These are phyloP conservation scores for Nemania serpens DNA, from an alignment of 2,329 filamentous ascomycete genomes.

Conservation along the genomic window DNA sequence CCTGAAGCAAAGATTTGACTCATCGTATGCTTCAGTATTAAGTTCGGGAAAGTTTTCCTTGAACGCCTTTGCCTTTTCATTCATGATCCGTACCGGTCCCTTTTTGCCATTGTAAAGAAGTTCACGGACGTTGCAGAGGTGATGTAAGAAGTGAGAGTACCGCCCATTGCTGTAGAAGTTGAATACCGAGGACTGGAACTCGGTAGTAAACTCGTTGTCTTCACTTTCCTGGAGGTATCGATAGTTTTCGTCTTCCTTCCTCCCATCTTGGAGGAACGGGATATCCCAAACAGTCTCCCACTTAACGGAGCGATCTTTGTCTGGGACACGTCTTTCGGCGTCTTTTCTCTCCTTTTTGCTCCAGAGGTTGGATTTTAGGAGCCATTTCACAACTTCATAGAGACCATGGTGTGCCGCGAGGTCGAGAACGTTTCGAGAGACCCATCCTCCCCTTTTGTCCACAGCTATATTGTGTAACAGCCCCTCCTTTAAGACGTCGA, in stretches of 20 bases:
- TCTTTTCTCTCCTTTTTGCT: not conserved
- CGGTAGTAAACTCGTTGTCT: not conserved
- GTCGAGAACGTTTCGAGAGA: not conserved
- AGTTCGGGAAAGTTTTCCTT: not conserved
- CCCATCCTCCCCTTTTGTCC: not conserved
- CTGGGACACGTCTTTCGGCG: not conserved
- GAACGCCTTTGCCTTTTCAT: not conserved
- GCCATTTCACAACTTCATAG: not conserved
- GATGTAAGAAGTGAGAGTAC: not conserved
- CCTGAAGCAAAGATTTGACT: not conserved
- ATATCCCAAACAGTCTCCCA: not conserved
- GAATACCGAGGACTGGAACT: not conserved
- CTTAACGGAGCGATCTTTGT: not conserved
- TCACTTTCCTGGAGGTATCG: not conserved
- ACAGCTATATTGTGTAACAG: not conserved
- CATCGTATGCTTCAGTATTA: not conserved
- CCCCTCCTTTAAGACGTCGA: not conserved
- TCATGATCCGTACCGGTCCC: not conserved
- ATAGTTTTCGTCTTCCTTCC: not conserved
- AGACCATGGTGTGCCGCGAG: not conserved
- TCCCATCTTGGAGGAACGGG: not conserved
- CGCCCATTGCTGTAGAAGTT: not conserved
- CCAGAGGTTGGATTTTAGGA: not conserved
- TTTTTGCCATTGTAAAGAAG: not conserved
- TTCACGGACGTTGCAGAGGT: not conserved